Base-by-base conservation (phyloP, 2,329 filamentous ascomycete genomes). In the Diplodia intermedia region DNA sequence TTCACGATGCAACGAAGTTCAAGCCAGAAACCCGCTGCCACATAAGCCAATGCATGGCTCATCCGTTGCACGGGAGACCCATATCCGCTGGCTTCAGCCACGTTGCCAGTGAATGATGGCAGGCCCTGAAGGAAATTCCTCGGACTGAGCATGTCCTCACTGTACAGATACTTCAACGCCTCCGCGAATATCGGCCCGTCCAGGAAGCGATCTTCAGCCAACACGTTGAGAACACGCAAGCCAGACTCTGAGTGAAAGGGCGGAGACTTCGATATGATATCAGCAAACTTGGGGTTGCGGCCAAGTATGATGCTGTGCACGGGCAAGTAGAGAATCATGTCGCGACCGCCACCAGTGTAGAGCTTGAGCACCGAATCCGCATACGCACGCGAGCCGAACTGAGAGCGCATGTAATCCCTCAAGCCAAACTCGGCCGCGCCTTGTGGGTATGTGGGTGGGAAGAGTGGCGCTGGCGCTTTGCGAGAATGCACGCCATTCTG, bases 1-100 rank as follows among this genome's bases (percentile, higher is more conserved):
- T 82, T 77, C 12, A 85, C 80, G 31, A 91, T 83, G 29, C 83
- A 82, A 2, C 80, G 81, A 74, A 89, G 84, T 50, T 82, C 80
- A 18, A 92, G 80, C 49, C 87, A 79, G 61, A 86, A 81, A 0
- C 89, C 90, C 5, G 88, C 86, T 31, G 89, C 88, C 55, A 88
- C 85, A 73, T 91, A 90, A 29, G 87, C 87, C 23, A 92, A 78
- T 3, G 75, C 72, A 63, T 79, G 76, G 23, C 70, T 70, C 76
- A 79, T 79, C 49, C 78, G 78, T 61, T 71, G 74, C 12, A 72
- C 75, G 53, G 78, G 77, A 53, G 77, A 76, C 38, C 70, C 72
- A 29, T 72, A 74, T 8, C 70, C 67, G 4, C 73, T 69, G 5
- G 70, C 53, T 47, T 74, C 70, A 7, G 75, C 72, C 47, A 56